Base-by-base conservation (phyloP, 1,284 basidiomycete genomes). In the Cutaneotrichosporon sp. region DNA sequence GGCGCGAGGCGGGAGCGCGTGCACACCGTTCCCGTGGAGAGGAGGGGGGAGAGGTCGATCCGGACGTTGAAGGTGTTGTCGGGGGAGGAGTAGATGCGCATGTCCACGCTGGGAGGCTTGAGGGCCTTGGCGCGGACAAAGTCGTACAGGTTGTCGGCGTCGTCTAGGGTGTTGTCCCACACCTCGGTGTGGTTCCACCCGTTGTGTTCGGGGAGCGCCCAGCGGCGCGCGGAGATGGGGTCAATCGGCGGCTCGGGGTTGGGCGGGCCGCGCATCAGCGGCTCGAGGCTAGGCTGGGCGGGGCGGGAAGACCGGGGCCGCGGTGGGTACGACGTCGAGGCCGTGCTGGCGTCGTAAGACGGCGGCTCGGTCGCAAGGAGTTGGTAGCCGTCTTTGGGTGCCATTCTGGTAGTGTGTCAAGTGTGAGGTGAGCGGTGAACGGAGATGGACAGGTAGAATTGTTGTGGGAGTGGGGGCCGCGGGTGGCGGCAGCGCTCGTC, bases 1-100 rank as follows among this genome's bases (percentile, higher is more conserved):
- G 70, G 62, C 2, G 46, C 36, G 16, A 59, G 58, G 6, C 63
- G 62, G 5, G 56, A 47, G 20, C 59, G 49, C 18, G 69, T 59
- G 31, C 47, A 57, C 1, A 29, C 73, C 49, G 47, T 69, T 64
- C 43, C 75, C 62, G 51, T 76, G 70, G 43, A 49, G 60, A 71
- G 49, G 33, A 73, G 56, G 4, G 65, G 60, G 1, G 66, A 59
- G 27, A 76, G 53, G 59, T 76, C 70, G 62, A 77, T 73, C 25
- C 52, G 65, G 33, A 77, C 76, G 54, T 74, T 67, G 58, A 77
- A 77, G 56, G 75, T 74, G 29, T 65, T 74, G 29, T 65, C 59
- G 1, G 73, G 72, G 27, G 68, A 67, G 2, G 52, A 34, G 27
- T 66, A 18, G 9, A 54, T 47, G 3, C 72, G 73, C 36, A 72